These are phyloP conservation scores for Pichia cephalocereana DNA, from an alignment of 805 yeast genomes.

Conservation along the genomic window DNA sequence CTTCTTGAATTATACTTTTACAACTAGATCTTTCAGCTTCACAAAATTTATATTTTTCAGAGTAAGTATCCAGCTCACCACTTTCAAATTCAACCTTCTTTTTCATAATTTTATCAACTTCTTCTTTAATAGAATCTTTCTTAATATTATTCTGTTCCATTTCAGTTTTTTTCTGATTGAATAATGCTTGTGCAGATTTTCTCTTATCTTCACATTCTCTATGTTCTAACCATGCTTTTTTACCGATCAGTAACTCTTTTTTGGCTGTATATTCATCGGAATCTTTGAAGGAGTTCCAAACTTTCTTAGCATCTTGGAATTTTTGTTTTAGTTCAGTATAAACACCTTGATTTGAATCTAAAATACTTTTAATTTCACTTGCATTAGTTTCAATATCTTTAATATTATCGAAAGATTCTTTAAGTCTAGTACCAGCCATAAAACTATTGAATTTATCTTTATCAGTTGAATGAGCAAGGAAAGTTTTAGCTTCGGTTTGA, in stretches of 20 bases:
- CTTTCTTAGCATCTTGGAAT: conserved; percentile 33
- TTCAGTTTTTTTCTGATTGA: neutral
- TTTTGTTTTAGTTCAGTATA: conserved; percentile 27
- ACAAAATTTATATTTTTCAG: neutral
- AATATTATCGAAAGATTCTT: conserved; percentile 52
- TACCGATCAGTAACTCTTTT: conserved; percentile 36
- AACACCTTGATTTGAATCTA: conserved; percentile 27
- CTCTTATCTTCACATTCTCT: conserved; percentile 17
- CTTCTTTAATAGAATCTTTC: neutral
- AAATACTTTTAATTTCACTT: conserved; percentile 29
- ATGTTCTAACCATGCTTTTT: conserved; percentile 39
- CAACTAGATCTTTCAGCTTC: neutral
- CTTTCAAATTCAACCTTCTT: conserved; percentile 6
- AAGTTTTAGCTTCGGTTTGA: conserved; percentile 90
- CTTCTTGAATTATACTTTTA: conserved; percentile 9
- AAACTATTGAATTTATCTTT: conserved; percentile 65
- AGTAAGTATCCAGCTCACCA: conserved; percentile 4
- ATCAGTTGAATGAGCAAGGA: conserved; percentile 69
- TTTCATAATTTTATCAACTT: conserved; percentile 7
- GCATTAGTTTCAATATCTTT: conserved; percentile 33
- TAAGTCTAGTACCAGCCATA: conserved; percentile 70
- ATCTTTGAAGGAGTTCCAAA: conserved; percentile 31
- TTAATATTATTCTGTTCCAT: neutral
- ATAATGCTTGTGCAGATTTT: conserved; percentile 15
- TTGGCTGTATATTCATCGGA: conserved; percentile 32